phyloP scores from a whole-genome alignment of 78 protist genomes.

The Dictyostelium purpureum region DNA sequence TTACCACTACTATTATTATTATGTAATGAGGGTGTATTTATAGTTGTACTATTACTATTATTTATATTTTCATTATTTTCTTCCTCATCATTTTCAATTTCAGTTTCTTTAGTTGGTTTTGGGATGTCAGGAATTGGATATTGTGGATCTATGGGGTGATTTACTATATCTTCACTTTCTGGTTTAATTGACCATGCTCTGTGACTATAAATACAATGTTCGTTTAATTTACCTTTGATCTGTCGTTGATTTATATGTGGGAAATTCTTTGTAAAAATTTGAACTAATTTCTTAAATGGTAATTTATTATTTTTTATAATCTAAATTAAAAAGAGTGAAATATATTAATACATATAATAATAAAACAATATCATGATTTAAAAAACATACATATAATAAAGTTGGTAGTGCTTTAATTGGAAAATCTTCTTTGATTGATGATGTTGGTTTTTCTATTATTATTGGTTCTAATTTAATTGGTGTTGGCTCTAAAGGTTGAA shows the following conservation, averaged over 20 bases:
- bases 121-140: slow-evolving; percentile 15
- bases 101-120: not conserved
- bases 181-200: slow-evolving; percentile 7
- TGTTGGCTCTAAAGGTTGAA: slow-evolving; percentile 20
- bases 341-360: too few relatives aligned
- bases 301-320: slow-evolving; percentile 21
- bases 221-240: slow-evolving; percentile 27
- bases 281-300: slow-evolving; percentile 10
- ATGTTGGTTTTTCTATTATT: not conserved
- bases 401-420: slow-evolving; percentile 45
- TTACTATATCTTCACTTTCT: not conserved
- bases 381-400: slow-evolving; percentile 2
- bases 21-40: not conserved
- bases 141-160: not conserved
- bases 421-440: not conserved
- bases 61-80: not conserved
- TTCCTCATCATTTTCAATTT: not conserved
- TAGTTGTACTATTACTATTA: not conserved
- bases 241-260: slow-evolving; percentile 3
- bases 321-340: not conserved
- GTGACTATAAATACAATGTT: slow-evolving; percentile 16
- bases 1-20: too few relatives aligned
- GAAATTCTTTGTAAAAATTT: not conserved
- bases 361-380: not conserved
- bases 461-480: slow-evolving; percentile 47